phyloP scores from a whole-genome alignment of 2,329 filamentous ascomycete genomes.

The Fusarium graminum region DNA sequence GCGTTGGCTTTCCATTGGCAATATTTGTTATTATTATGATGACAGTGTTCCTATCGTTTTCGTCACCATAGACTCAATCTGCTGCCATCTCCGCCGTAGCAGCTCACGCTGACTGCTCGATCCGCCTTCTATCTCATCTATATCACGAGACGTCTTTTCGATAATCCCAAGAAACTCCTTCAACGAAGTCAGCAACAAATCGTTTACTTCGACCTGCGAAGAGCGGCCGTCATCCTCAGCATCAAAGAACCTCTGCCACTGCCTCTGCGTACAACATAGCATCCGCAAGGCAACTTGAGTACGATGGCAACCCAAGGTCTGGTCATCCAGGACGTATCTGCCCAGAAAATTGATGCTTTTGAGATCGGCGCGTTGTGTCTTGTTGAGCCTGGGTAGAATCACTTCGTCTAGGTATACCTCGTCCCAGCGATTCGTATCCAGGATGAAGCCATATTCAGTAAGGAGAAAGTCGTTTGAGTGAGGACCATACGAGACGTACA shows the following conservation, averaged over 20 bases:
- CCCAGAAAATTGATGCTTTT: conserved; percentile 63
- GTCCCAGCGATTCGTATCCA: conserved; percentile 64
- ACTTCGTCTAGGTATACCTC: conserved; percentile 63
- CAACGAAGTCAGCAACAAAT: conserved; percentile 56
- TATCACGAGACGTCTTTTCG: conserved; percentile 49
- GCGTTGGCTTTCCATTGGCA: background rate
- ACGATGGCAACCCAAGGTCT: conserved; percentile 61
- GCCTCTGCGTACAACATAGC: conserved; percentile 50
- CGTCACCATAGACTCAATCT: conserved; percentile 57
- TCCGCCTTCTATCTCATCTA: conserved; percentile 52
- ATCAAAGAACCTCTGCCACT: conserved; percentile 57
- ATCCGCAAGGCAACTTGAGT: conserved; percentile 66
- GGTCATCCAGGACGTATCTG: conserved; percentile 59
- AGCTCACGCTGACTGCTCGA: conserved; percentile 54
- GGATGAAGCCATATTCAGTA: conserved; percentile 72
- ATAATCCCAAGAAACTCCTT: conserved; percentile 54
- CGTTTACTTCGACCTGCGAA: conserved; percentile 57
- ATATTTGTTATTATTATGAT: conserved; percentile 14
- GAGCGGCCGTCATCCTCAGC: conserved; percentile 61
- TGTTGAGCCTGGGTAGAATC: conserved; percentile 57
- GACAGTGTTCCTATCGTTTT: conserved; percentile 50
- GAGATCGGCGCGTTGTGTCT: conserved; percentile 56
- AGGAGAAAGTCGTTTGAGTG: conserved; percentile 81
- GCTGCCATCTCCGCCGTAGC: conserved; percentile 59
- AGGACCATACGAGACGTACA: conserved; percentile 76